These are phyloP conservation scores for Atractiella rhizophila DNA, from an alignment of 768 basidiomycete genomes.

Conservation along the genomic window DNA sequence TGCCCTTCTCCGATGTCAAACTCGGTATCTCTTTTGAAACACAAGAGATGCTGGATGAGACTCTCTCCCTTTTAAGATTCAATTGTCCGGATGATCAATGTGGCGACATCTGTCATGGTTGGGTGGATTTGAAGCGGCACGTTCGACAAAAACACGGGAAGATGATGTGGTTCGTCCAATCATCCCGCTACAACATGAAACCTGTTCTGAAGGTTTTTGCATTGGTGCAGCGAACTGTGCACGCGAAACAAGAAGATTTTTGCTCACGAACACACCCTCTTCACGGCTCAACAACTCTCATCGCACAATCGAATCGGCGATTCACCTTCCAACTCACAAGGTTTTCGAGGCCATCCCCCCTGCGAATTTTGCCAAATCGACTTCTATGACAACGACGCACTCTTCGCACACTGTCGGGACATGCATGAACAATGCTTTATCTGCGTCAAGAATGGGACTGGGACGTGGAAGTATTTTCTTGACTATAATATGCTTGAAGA, in stretches of 20 bases:
- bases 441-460: slow-evolving; percentile 44
- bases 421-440: slow-evolving; percentile 89
- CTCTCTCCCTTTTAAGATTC: slow-evolving; percentile 66
- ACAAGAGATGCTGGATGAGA: slow-evolving; percentile 82
- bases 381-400: slow-evolving; percentile 74
- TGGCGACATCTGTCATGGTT: slow-evolving; percentile 57
- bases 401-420: slow-evolving; percentile 82
- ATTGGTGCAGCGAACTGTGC: slow-evolving; percentile 44
- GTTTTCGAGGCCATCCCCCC: slow-evolving; percentile 17
- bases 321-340: slow-evolving; percentile 32
- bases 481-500: slow-evolving; percentile 59
- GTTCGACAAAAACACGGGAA: slow-evolving; percentile 47
- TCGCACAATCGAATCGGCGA: slow-evolving; percentile 28
- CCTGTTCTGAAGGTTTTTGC: neutral
- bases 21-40: slow-evolving; percentile 67
- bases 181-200: neutral
- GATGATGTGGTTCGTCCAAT: slow-evolving; percentile 46
- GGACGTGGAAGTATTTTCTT: slow-evolving; percentile 53
- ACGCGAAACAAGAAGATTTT: slow-evolving; percentile 79
- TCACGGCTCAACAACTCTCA: slow-evolving; percentile 28
- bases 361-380: slow-evolving; percentile 81
- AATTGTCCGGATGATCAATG: slow-evolving; percentile 69
- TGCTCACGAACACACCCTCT: slow-evolving; percentile 74
- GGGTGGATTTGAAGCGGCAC: slow-evolving; percentile 73
- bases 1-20: slow-evolving; percentile 16